phyloP scores from a whole-genome alignment of 768 basidiomycete species.

The Coprinopsis cinerea region DNA sequence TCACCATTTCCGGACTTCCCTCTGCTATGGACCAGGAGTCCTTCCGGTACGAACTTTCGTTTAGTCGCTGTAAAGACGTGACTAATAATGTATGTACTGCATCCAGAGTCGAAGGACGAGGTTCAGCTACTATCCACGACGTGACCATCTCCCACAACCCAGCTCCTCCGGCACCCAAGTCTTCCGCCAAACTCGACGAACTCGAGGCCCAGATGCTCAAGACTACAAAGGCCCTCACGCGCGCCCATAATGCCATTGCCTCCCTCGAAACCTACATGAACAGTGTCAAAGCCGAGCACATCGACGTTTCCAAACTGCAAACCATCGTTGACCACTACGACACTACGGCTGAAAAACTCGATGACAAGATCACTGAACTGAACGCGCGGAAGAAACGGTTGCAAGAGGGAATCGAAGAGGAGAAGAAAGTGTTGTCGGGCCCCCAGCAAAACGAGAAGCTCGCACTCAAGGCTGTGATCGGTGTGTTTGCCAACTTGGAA shows the following conservation, averaged over 20 bases:
- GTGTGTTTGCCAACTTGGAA: conserved; percentile 30
- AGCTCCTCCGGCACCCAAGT: conserved; percentile 13
- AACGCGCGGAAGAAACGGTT: conserved; percentile 20
- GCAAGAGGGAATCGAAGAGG: conserved; percentile 19
- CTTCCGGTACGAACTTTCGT: conserved; percentile 26
- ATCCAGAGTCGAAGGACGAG: conserved; percentile 37
- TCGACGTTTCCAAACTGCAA: conserved; percentile 23
- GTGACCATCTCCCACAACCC: conserved; percentile 27
- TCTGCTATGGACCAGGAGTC: conserved; percentile 32
- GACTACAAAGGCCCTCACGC: conserved; percentile 24
- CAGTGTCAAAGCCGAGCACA: conserved; percentile 27
- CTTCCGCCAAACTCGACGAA: conserved; percentile 21
- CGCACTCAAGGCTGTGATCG: conserved; percentile 25
- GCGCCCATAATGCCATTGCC: conserved; percentile 22
- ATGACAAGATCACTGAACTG: conserved; percentile 25
- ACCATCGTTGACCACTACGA: conserved; percentile 29
- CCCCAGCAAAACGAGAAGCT: conserved; percentile 21
- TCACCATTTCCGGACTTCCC: conserved; percentile 34
- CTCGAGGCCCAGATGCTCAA: conserved; percentile 22
- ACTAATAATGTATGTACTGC: neutral
- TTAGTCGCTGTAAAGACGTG: neutral
- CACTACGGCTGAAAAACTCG: conserved; percentile 25
- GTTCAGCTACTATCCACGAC: conserved; percentile 42
- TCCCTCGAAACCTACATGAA: conserved; percentile 30
- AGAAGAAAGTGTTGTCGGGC: conserved; percentile 17